Base-by-base conservation (phyloP, 2,329 filamentous ascomycete species). In the Lasiodiplodia sp. region DNA sequence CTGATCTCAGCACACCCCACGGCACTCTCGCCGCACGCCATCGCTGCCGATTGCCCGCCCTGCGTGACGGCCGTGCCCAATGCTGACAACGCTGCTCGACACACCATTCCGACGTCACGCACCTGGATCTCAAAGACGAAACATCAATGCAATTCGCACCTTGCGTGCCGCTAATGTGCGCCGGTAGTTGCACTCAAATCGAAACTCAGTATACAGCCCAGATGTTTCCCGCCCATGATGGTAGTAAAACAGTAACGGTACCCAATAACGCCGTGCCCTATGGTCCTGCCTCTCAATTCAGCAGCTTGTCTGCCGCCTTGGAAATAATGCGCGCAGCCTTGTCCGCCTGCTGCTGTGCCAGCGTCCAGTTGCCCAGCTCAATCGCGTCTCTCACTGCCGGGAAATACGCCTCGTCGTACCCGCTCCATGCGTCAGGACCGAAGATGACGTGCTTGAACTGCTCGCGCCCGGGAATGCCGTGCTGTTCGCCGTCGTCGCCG, bases 391-490 rank as follows among this genome's bases (percentile, higher is more conserved):
- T 86, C 68, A 97, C 91, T n/a, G 90, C 91, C 0, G 95, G 95
- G 81, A 96, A 96, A 70, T 88, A 88, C 0, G 87, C 87, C 68
- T 87, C 86, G 44, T 91, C 87, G 72, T 90, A 87, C 47, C 86
- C 88, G 40, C 89, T 90, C 91, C 93, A 94, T 2, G 88, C 83
- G 75, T 93, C 88, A 0, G 96, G 96, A 1, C 92, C 95, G 77
- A 94, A 97, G 68, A 99, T 82, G 75, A 96, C 87, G 80, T 97
- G 96, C 79, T 96, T 97, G 85, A 94, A 99, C 81, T 98, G 96
- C 5, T 92, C 92, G 71, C 95, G 90, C 73, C 93, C 93, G 49
- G 92, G 92, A 4, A 97, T 91, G 69, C 94, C 94, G 71, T 80
- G 77, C 34, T 72, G 70, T 10, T 69, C 71, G 21, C 57, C 62